Conservation (phyloP, 176 grass and related monocot species). For the Urochloa ruziziensis region DNA sequence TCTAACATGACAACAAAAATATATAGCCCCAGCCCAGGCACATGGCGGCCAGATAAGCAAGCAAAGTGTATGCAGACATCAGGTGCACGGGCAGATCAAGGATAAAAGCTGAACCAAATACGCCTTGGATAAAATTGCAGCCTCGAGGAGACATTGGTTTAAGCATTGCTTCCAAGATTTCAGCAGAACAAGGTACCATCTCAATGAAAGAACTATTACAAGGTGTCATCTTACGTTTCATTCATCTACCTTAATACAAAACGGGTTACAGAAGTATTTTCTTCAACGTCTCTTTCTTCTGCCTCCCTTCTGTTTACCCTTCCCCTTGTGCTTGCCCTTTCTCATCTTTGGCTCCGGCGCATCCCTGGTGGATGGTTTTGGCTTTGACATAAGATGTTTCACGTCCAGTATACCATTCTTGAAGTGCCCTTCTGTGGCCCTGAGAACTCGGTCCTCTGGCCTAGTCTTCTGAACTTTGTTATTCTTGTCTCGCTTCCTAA, state of each 20-base stretch:
- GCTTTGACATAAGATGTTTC: constrained; percentile 61
- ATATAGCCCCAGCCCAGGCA: background rate
- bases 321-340: constrained; percentile 54
- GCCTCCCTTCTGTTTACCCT: constrained; percentile 57
- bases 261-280: background rate
- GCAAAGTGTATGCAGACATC: background rate
- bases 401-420: constrained; percentile 91
- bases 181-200: background rate
- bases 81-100: background rate
- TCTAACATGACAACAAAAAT: background rate
- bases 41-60: background rate
- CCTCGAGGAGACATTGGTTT: background rate
- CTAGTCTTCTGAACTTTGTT: constrained; percentile 56
- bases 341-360: constrained; percentile 29
- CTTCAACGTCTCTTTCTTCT: constrained; percentile 52
- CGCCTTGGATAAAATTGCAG: background rate
- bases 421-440: constrained; percentile 76
- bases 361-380: constrained; percentile 54
- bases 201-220: background rate
- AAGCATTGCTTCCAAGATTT: background rate
- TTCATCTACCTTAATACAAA: background rate
- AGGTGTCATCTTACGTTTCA: background rate
- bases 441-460: constrained; percentile 65
- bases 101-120: background rate
- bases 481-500: constrained; percentile 48